Evolutionary conservation across 202 grass and related monocot genomes (phyloP), one percentile per base, ranked within the genome.

Genomic region (Zoysia matrella): DNA sequence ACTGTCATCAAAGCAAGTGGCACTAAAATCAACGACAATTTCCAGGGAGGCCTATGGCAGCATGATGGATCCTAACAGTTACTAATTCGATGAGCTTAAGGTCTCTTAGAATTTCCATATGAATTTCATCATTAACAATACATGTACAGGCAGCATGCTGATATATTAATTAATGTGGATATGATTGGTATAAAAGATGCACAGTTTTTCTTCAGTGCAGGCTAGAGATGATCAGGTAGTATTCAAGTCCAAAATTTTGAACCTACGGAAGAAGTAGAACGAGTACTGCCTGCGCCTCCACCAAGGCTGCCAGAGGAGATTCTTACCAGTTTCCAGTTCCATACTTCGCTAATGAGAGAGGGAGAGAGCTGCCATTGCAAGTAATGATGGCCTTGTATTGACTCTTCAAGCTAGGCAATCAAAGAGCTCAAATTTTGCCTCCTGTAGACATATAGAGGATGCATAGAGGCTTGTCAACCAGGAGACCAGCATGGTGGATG

Each of bases 221-320:
- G 85, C 60, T 89, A 89, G 89, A 87, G 96, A 90, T 85, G 86
- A 85, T 86, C 85, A 90, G 61, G 69, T 79, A 85, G 79, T 92
- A 44, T 79, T 95, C 83, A 92, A 95, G 65, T 85, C 87, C 15
- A 99, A 99, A 85, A 85, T 93, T 42, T 12, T 83, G 72, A 90
- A 99, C 80, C 72, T 99, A 47, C 81, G 87, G 64, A 94, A 92
- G 83, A 98, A 98, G 56, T 98, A 92, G 96, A 95, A 84, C 1
- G 92, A 95, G 9, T 87, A 89, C 74, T 95, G 96, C 72, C 70
- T 89, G 57, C 76, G 58, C 9, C 66, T 85, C 47, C 92, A 95
- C 46, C 81, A 75, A 71, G 74, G 65, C 46, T 65, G 36, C 70
- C 84, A 89, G 74, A 87, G 67, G 79, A 74, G 86, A 82, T 75